phyloP scores from a whole-genome alignment of 805 yeast genomes.

The Yarrowia phangngaensis region DNA sequence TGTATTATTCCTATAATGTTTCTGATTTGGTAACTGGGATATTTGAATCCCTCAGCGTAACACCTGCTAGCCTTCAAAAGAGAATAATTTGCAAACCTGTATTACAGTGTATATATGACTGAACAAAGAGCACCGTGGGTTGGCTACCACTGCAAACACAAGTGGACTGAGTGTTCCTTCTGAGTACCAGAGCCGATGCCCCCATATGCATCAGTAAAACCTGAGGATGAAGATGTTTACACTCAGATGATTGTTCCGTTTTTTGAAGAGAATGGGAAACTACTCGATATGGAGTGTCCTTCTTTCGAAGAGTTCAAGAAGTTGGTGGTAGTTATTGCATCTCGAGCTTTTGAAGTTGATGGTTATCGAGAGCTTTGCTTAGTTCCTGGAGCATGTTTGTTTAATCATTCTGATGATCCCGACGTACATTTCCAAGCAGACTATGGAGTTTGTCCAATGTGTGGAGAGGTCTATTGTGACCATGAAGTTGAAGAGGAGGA shows the following conservation, averaged over 20 bases:
- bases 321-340: conserved; percentile 41
- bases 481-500: conserved; percentile 36
- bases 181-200: too few relatives aligned
- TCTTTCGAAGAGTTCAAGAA: conserved; percentile 30
- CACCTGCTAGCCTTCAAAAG: too few relatives aligned
- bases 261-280: conserved; percentile 27
- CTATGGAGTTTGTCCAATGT: conserved; percentile 50
- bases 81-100: too few relatives aligned
- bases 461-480: conserved; percentile 49
- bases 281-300: conserved; percentile 29
- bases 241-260: conserved; percentile 40
- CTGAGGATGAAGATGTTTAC: conserved; percentile 45
- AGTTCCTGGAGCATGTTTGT: conserved; percentile 89
- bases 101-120: too few relatives aligned
- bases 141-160: too few relatives aligned
- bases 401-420: conserved; percentile 66
- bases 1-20: too few relatives aligned
- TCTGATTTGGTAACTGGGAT: too few relatives aligned
- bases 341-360: conserved; percentile 81
- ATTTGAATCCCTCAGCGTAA: too few relatives aligned
- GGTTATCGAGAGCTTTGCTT: conserved; percentile 66
- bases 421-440: conserved; percentile 63
- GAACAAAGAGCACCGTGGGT: too few relatives aligned
- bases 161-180: too few relatives aligned
- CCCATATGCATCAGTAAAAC: too few relatives aligned